Conservation (phyloP, 495 filamentous ascomycete genomes). For the Penicillium waksmanii region DNA sequence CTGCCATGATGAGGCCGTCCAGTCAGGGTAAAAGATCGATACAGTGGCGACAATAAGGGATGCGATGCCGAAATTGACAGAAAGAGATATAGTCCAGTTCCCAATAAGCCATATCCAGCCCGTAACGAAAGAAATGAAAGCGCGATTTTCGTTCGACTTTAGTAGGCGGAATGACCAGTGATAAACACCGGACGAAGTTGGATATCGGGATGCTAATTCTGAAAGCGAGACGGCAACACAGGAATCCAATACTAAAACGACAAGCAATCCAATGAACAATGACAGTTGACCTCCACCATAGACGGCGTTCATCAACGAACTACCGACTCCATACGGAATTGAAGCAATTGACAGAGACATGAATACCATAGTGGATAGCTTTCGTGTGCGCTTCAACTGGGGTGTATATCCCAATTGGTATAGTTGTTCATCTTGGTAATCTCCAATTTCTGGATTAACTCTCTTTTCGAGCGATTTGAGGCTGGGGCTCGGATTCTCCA, state of each 20-base stretch:
- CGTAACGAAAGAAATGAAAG: conserved; percentile 57
- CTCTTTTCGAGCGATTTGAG: not conserved
- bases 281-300: conserved; percentile 33
- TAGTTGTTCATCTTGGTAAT: conserved; percentile 20
- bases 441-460: not conserved
- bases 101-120: conserved; percentile 64
- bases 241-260: conserved; percentile 25
- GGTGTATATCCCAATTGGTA: conserved; percentile 29
- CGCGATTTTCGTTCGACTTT: conserved; percentile 12
- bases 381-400: conserved; percentile 27
- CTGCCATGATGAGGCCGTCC: conserved; percentile 53
- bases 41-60: conserved; percentile 57
- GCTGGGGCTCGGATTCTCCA: not conserved
- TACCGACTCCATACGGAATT: conserved; percentile 44
- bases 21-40: conserved; percentile 53
- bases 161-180: conserved; percentile 40
- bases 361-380: conserved; percentile 22
- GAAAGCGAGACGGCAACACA: conserved; percentile 35
- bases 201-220: conserved; percentile 42
- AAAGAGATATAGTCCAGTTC: conserved; percentile 64
- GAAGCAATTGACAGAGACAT: conserved; percentile 34
- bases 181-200: conserved; percentile 43
- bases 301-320: conserved; percentile 36
- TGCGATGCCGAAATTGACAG: conserved; percentile 62
- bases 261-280: conserved; percentile 31